phyloP scores from a whole-genome alignment of 257 asterid genomes.

The Solanum piurae region DNA sequence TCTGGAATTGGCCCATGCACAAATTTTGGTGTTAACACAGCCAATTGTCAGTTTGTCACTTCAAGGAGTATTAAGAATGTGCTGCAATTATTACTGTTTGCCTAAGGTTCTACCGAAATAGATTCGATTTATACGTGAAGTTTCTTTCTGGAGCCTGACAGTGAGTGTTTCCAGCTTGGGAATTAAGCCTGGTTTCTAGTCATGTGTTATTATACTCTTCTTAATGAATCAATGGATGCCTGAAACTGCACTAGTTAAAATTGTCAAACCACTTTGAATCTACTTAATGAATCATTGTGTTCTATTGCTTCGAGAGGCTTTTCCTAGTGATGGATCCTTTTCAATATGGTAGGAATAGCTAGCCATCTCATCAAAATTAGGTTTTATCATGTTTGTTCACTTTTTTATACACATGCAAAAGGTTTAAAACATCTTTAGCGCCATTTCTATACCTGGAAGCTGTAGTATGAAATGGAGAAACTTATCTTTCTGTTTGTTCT shows the following conservation, averaged over 20 bases:
- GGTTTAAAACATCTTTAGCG: neutral
- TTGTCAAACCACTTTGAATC: neutral
- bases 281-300: neutral
- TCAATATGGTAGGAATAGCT: neutral
- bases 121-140: neutral
- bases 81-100: neutral
- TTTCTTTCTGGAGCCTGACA: neutral
- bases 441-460: neutral
- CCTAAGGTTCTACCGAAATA: neutral
- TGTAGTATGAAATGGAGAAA: neutral
- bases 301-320: neutral
- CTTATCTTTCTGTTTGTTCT: slow-evolving; percentile 3
- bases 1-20: neutral
- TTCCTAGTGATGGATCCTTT: neutral
- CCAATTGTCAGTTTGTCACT: neutral
- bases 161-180: neutral
- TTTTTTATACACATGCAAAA: neutral
- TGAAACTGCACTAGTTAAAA: neutral
- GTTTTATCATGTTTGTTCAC: neutral
- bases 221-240: neutral
- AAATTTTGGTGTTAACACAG: neutral
- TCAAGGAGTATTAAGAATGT: neutral
- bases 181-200: neutral
- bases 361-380: neutral
- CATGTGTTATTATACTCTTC: neutral